Evolutionary conservation across 345 rosid genomes (phyloP).

Genomic region (Aquilaria sinensis): DNA sequence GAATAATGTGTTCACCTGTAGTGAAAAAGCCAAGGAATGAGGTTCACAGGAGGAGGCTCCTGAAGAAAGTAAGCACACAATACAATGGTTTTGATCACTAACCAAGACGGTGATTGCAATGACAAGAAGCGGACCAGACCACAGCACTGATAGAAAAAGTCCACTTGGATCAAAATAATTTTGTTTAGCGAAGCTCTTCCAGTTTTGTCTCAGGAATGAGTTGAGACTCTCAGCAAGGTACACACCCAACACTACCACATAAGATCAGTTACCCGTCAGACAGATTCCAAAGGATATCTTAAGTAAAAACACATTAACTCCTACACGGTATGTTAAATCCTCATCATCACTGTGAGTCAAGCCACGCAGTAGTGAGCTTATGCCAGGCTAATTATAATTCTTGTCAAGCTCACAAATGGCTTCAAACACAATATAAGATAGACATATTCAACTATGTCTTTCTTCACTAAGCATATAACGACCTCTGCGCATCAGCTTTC

Average conservation of each 20-base stretch:
- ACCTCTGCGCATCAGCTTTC: no score
- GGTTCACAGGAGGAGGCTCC: not conserved
- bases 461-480: no score
- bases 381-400: no score
- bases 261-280: slow-evolving; percentile 8
- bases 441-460: no score
- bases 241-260: slow-evolving; percentile 73
- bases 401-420: no score
- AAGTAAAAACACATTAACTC: not conserved
- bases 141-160: slow-evolving; percentile 67
- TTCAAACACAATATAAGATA: no score
- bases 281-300: not conserved
- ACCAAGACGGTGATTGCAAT: slow-evolving; percentile 84
- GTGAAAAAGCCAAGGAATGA: slow-evolving; percentile 4
- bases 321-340: no score
- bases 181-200: slow-evolving; percentile 84
- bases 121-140: slow-evolving; percentile 94
- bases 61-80: slow-evolving; percentile 1
- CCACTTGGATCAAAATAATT: slow-evolving; percentile 90
- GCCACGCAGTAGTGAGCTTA: no score
- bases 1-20: slow-evolving; percentile 82
- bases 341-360: no score
- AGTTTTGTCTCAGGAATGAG: slow-evolving; percentile 46
- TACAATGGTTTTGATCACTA: slow-evolving; percentile 14
- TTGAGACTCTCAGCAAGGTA: slow-evolving; percentile 86